These are phyloP conservation scores for Gossypium trilobum DNA, from an alignment of 441 rosid genomes.

Conservation along the genomic window DNA sequence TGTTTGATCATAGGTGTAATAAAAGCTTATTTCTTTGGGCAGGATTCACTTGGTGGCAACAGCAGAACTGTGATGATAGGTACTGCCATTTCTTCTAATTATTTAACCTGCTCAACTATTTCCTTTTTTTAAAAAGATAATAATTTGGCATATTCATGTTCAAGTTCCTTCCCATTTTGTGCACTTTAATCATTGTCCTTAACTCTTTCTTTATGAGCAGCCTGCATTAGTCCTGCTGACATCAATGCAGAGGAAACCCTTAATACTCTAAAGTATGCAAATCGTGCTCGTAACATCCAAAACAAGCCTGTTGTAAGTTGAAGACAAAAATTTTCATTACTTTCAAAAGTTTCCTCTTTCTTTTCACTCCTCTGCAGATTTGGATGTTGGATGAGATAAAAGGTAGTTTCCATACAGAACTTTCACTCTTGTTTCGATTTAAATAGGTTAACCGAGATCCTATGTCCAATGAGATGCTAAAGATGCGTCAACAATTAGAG, in stretches of 20 bases:
- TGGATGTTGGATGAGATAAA: neutral
- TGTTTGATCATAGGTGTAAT: neutral
- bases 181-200: neutral
- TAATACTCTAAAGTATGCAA: constrained; percentile 88
- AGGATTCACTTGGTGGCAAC: constrained; percentile 99
- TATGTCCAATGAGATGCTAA: constrained; percentile 84
- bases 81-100: constrained; percentile 18
- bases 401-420: neutral
- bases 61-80: constrained; percentile 99
- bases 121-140: neutral
- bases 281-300: constrained; percentile 86
- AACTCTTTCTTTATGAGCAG: constrained; percentile 31
- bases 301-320: constrained; percentile 37
- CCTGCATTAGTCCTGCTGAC: constrained; percentile 65
- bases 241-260: constrained; percentile 65
- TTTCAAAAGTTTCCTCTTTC: constrained; percentile 2
- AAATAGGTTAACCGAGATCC: constrained; percentile 88
- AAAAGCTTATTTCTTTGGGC: constrained; percentile 17
- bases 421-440: constrained; percentile 7
- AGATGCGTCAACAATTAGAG: constrained; percentile 94
- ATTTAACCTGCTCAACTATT: neutral
- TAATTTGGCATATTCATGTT: neutral
- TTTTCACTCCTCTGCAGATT: neutral
- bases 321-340: neutral
- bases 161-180: neutral